Evolutionary conservation across 169 alveolate genomes (phyloP), one percentile per base, ranked within the genome.

Genomic region (Babesia ovis): DNA sequence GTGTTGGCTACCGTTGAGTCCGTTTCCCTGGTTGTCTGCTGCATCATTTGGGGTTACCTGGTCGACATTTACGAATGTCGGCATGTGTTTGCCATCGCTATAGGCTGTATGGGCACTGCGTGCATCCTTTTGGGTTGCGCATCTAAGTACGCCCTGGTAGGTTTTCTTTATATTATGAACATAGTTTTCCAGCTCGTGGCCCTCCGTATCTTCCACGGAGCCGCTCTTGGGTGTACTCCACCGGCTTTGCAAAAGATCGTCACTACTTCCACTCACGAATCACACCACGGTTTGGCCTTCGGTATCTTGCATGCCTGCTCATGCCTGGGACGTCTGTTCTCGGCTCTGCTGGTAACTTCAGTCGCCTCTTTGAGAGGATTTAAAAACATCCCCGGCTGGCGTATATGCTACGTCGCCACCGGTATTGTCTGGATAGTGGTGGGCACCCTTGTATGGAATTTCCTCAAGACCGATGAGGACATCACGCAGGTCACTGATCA

Each of bases 11-110:
- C 92, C 56, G 95, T 87, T 18, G 97, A 94, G 75, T 85, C 91
- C 12, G 74, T 94, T 51, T 84, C 93, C 73, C 82, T 93, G 68
- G 91, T 94, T 20, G 62, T 85, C 18, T 90, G 87, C 68, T 83
- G 95, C 55, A 97, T 97, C 11, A 72, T 93, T 34, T 94, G 97
- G 97, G 97, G 97, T 14, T 90, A 74, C 50, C 76, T 93, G 53
- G 91, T 94, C 20, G 97, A 94, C 68, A 83, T 85, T 56, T 85
- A 83, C 84, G 89, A 95, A 20, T 62, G 92, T 69, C 87, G 90
- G 56, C 85, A 93, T 89, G 85, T 93, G 59, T 80, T 93, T 32
- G 94, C 91, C 35, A 69, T 84, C 50, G 97, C 96, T n/a, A 85
- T 92, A 34, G 80, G 85, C 11, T 77, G 81, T n/a, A 91, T 95